These are phyloP conservation scores for Sarocladiaceae sp. DNA, from an alignment of 2,329 filamentous ascomycete species.

Conservation along the genomic window DNA sequence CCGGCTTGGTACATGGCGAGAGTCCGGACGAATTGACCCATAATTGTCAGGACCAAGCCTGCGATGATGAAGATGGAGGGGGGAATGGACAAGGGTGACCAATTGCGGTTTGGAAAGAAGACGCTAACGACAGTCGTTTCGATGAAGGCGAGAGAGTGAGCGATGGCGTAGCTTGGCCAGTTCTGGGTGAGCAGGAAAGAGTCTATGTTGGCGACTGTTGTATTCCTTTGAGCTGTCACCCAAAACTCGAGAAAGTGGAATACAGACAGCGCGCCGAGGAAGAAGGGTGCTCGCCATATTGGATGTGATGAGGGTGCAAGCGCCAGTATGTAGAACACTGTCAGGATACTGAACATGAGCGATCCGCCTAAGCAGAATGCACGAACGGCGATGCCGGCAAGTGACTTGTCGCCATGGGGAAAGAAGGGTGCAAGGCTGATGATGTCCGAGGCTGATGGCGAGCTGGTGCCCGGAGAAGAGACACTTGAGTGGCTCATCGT, in stretches of 20 bases:
- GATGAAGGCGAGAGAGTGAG: slow-evolving; percentile 68
- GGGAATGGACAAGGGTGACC: slow-evolving; percentile 33
- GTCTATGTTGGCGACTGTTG: slow-evolving; percentile 62
- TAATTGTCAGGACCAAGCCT: slow-evolving; percentile 51
- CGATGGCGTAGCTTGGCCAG: slow-evolving; percentile 77
- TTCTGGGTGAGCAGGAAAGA: slow-evolving; percentile 85
- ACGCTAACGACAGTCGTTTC: slow-evolving; percentile 65
- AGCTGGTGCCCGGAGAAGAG: not conserved
- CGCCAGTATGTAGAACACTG: slow-evolving; percentile 26
- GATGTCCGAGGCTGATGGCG: slow-evolving; percentile 18
- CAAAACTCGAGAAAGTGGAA: slow-evolving; percentile 98
- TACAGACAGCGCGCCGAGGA: slow-evolving; percentile 62
- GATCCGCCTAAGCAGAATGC: slow-evolving; percentile 50
- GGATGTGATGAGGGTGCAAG: slow-evolving; percentile 30
- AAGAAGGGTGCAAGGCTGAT: slow-evolving; percentile 27
- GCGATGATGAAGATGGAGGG: slow-evolving; percentile 24
- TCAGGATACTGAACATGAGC: slow-evolving; percentile 31
- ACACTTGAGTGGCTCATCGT: not conserved
- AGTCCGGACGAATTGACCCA: slow-evolving; percentile 75
- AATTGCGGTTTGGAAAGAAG: slow-evolving; percentile 47
- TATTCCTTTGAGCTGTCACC: slow-evolving; percentile 82
- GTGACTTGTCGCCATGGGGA: slow-evolving; percentile 49
- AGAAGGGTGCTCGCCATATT: slow-evolving; percentile 62
- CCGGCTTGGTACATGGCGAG: slow-evolving; percentile 86
- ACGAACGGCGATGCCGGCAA: slow-evolving; percentile 55